Evolutionary conservation across 768 basidiomycete genomes (phyloP).

Genomic region (Boletus reticulatus): DNA sequence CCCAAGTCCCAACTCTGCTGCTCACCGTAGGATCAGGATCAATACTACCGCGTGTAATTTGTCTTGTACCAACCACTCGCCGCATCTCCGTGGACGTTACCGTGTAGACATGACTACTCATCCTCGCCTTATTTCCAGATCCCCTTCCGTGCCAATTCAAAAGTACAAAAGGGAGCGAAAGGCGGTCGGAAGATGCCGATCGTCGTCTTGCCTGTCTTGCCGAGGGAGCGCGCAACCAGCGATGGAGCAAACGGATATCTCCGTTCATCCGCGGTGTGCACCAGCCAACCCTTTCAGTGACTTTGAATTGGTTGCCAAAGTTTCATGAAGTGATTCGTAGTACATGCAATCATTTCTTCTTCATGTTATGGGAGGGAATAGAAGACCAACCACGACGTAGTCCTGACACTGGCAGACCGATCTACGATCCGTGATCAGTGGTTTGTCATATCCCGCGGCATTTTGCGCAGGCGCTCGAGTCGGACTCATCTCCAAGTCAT

Average conservation of each 20-base stretch:
- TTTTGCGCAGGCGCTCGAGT: background rate
- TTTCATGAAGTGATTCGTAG: background rate
- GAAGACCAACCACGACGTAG: no score
- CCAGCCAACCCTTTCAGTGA: background rate
- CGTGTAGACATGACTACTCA: constrained; percentile 6
- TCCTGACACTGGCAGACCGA: background rate
- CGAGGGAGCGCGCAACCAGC: background rate
- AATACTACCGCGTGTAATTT: constrained; percentile 4
- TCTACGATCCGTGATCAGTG: background rate
- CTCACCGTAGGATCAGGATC: constrained; percentile 20
- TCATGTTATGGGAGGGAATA: no score
- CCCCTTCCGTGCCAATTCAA: constrained; percentile 5
- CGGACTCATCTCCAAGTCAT: no score
- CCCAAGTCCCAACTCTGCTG: background rate
- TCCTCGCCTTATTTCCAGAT: constrained; percentile 8
- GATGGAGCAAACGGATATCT: constrained; percentile 5
- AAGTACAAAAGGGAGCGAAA: background rate
- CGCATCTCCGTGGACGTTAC: constrained; percentile 14
- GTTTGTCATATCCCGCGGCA: background rate
- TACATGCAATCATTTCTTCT: no score
- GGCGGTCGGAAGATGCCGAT: constrained; percentile 4
- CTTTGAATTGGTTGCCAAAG: constrained; percentile 8
- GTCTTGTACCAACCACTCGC: background rate
- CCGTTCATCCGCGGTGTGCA: background rate
- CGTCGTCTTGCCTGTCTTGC: background rate